Base-by-base conservation (phyloP, 2,329 filamentous ascomycete species). In the Diaporthe sp. region DNA sequence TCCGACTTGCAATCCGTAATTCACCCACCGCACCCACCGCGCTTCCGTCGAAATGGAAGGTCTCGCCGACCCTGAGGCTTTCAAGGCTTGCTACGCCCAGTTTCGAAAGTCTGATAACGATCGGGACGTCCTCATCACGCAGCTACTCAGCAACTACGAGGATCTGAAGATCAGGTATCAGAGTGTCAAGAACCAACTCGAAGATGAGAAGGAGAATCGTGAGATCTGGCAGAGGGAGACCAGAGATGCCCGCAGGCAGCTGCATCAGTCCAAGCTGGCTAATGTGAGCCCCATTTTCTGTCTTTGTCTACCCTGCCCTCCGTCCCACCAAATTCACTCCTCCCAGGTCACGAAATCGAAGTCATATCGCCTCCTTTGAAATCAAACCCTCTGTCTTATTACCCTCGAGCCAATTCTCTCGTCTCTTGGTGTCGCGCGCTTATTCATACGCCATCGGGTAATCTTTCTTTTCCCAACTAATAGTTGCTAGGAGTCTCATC, bases 401-500 rank as follows among this genome's bases (percentile, higher is more conserved):
- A n/a, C n/a, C n/a, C n/a, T n/a, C n/a, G n/a, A n/a, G n/a, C n/a
- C n/a, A n/a, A n/a, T n/a, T n/a, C n/a, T n/a, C n/a, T n/a, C n/a
- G n/a, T n/a, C n/a, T n/a, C n/a, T n/a, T n/a, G n/a, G 38, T n/a
- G 25, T 45, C 17, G 25, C 17, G 4, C 17, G 19, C 22, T 33
- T 12, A 19, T 13, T 28, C 7, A 9, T 3, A 4, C 28, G n/a
- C 30, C 13, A 25, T 7, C 2, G 4, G 15, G 8, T 6, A 13
- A 15, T 2, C 12, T n/a, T 35, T n/a, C n/a, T n/a, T n/a, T n/a
- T n/a, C n/a, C 19, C 10, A 40, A 38, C 28, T 54, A 28, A 69
- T 4, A 47, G 42, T 4, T 40, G 35, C 28, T 72, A 83, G 82
- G 81, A 84, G 66, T 79, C 80, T 35, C 78, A 79, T 22, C 78